phyloP scores from a whole-genome alignment of 495 filamentous ascomycete genomes.

The Penicillium riverlandense region DNA sequence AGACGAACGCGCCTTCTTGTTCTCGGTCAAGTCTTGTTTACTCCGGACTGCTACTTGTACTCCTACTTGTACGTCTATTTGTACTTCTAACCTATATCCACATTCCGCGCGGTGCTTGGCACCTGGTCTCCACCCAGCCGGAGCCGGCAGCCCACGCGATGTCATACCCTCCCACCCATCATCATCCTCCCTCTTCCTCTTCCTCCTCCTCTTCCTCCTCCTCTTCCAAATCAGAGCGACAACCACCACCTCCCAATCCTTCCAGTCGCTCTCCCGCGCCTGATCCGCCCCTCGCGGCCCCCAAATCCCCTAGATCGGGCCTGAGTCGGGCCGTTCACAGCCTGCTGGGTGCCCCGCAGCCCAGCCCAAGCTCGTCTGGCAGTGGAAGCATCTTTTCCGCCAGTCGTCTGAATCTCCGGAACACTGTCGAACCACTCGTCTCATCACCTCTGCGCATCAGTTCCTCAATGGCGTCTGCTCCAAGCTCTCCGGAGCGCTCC shows the following conservation, averaged over 20 bases:
- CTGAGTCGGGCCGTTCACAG: slow-evolving; percentile 11
- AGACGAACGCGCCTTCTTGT: too few relatives aligned
- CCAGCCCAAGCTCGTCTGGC: slow-evolving; percentile 25
- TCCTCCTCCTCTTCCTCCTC: too few relatives aligned
- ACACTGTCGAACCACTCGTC: slow-evolving; percentile 13
- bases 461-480: slow-evolving; percentile 16
- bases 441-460: slow-evolving; percentile 19
- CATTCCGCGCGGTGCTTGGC: slow-evolving; percentile 10
- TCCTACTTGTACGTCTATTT: too few relatives aligned
- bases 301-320: not conserved
- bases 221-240: too few relatives aligned
- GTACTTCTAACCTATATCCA: too few relatives aligned
- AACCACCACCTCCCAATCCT: not conserved
- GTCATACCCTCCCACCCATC: slow-evolving; percentile 9
- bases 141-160: slow-evolving; percentile 22
- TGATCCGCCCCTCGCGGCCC: not conserved
- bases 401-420: slow-evolving; percentile 2
- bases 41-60: too few relatives aligned
- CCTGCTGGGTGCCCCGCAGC: slow-evolving; percentile 21
- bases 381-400: too few relatives aligned
- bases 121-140: slow-evolving; percentile 17
- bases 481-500: slow-evolving; percentile 17
- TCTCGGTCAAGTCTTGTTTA: too few relatives aligned
- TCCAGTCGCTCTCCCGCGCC: not conserved
- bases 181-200: too few relatives aligned